These are phyloP conservation scores for Rhodotorula sp. DNA, from an alignment of 1,284 basidiomycete genomes.

Conservation along the genomic window DNA sequence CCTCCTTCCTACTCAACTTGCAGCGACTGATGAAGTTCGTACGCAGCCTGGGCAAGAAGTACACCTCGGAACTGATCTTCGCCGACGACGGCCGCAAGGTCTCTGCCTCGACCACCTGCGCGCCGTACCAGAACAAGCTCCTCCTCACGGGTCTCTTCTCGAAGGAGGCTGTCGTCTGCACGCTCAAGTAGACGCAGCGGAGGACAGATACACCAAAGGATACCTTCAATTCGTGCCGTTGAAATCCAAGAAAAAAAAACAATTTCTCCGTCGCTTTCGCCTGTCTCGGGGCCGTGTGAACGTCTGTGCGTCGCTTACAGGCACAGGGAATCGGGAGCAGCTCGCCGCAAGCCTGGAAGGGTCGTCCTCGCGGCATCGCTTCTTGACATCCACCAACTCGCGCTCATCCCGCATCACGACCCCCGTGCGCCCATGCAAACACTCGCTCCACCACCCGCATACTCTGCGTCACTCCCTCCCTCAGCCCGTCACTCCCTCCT, in stretches of 20 bases:
- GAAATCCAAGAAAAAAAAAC: not conserved
- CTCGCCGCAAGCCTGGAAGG: too few relatives aligned
- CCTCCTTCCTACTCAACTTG: too few relatives aligned
- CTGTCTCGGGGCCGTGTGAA: too few relatives aligned
- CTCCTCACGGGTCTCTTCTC: slow-evolving; percentile 37
- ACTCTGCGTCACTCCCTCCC: too few relatives aligned
- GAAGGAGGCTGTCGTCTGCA: slow-evolving; percentile 7
- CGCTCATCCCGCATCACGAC: too few relatives aligned
- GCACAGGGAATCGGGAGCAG: too few relatives aligned
- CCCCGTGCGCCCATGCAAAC: slow-evolving; percentile 1
- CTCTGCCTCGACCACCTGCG: slow-evolving; percentile 27
- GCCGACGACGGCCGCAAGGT: slow-evolving; percentile 35
- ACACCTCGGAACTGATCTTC: slow-evolving; percentile 28
- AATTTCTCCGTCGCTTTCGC: not conserved
- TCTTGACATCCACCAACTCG: too few relatives aligned
- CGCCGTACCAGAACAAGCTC: slow-evolving; percentile 35
- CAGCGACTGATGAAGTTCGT: too few relatives aligned
- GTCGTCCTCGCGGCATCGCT: too few relatives aligned
- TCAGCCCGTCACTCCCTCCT: not conserved
- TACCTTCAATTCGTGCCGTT: not conserved
- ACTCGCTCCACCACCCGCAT: not conserved
- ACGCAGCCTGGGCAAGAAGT: slow-evolving; percentile 9
- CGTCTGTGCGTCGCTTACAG: too few relatives aligned
- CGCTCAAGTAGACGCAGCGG: not conserved
- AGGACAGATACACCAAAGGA: too few relatives aligned